Conservation (phyloP, 1,284 basidiomycete genomes). For the Trametes sp. region DNA sequence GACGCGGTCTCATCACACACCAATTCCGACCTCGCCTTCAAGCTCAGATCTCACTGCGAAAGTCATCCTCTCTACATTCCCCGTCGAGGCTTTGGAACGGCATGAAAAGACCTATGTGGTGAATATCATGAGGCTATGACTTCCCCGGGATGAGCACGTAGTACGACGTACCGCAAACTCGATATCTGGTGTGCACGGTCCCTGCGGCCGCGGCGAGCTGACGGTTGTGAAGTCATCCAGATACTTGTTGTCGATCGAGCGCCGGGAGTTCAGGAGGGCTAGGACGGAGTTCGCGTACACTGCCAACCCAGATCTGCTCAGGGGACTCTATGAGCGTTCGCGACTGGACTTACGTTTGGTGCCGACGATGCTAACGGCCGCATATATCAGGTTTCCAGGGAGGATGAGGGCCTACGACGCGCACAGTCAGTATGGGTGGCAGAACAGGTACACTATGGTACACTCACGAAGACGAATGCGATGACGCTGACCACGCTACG, state of each 20-base stretch:
- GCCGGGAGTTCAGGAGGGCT: conserved; percentile 20
- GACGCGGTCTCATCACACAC: background rate
- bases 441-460: background rate
- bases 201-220: no score
- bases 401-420: conserved; percentile 10
- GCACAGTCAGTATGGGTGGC: no score
- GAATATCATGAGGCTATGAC: background rate
- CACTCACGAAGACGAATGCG: conserved; percentile 10
- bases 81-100: background rate
- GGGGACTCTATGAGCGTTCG: no score
- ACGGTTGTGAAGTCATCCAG: background rate
- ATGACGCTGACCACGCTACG: conserved; percentile 1
- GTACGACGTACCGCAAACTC: background rate
- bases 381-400: conserved; percentile 17
- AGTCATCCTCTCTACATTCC: background rate
- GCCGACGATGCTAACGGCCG: conserved; percentile 10
- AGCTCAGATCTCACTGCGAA: background rate
- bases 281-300: conserved; percentile 26
- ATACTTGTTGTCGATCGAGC: conserved; percentile 9
- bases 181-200: background rate
- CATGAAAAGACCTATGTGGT: background rate
- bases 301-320: background rate
- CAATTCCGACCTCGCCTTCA: background rate
- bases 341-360: conserved; percentile 12
- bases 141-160: no score